These are phyloP conservation scores for Alternaria sp. DNA, from an alignment of 2,329 filamentous ascomycete species.

Conservation along the genomic window DNA sequence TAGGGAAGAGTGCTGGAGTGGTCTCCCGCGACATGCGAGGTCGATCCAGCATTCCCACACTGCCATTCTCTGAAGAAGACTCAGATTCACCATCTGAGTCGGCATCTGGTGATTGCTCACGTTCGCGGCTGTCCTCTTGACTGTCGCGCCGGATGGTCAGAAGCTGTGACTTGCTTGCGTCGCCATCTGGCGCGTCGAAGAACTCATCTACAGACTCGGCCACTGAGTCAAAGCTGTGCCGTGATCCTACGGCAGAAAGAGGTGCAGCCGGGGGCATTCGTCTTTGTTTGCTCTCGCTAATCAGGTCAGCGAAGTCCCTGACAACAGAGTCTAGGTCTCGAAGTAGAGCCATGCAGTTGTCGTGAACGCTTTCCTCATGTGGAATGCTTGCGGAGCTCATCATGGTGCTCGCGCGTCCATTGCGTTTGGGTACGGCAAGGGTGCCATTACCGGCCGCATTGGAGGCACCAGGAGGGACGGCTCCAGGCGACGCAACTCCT, in stretches of 20 bases:
- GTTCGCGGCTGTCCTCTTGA: slow-evolving; percentile 57
- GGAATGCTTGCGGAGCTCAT: slow-evolving; percentile 57
- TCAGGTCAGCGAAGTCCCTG: slow-evolving; percentile 76
- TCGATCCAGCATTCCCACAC: slow-evolving; percentile 50
- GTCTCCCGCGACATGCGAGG: slow-evolving; percentile 40
- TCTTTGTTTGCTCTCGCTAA: slow-evolving; percentile 79
- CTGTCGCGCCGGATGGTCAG: slow-evolving; percentile 75
- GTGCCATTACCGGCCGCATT: slow-evolving; percentile 36
- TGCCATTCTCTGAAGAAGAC: slow-evolving; percentile 65
- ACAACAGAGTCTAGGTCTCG: slow-evolving; percentile 85
- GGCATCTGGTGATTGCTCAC: slow-evolving; percentile 46
- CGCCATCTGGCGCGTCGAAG: slow-evolving; percentile 81
- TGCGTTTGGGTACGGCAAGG: slow-evolving; percentile 46
- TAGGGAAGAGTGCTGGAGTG: slow-evolving; percentile 68
- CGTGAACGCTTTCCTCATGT: slow-evolving; percentile 71
- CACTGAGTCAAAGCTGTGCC: slow-evolving; percentile 77
- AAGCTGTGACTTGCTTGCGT: slow-evolving; percentile 62
- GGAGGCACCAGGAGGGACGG: slow-evolving; percentile 43
- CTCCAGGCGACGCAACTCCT: slow-evolving; percentile 53
- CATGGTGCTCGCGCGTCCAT: slow-evolving; percentile 26
- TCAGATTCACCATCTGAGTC: slow-evolving; percentile 64
- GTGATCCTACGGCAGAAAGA: slow-evolving; percentile 49
- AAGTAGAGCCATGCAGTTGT: slow-evolving; percentile 82
- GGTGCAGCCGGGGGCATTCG: slow-evolving; percentile 64
- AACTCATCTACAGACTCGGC: slow-evolving; percentile 80